A percentile compares a stretch with the other conserved stretches of the same genome.
Conservation (phyloP, 83 land plant genomes). For the Isoetes engelmannii region DNA sequence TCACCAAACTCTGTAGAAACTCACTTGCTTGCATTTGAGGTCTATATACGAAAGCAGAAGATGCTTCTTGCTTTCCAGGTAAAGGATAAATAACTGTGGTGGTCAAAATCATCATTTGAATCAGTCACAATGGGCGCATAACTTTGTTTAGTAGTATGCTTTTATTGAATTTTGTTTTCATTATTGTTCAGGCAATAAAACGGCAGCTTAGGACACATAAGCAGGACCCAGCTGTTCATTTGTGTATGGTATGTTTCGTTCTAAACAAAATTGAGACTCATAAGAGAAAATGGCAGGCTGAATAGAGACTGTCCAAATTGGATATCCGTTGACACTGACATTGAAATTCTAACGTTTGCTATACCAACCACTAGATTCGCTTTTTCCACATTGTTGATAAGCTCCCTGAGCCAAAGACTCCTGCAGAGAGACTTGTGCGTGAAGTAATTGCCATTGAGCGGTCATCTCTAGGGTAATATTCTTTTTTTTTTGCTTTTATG, state of each 20-base stretch:
- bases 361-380: conserved; percentile 40
- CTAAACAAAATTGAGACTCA: not conserved
- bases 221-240: conserved; percentile 73
- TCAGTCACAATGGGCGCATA: not conserved
- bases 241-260: conserved; percentile 58
- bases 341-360: conserved; percentile 4
- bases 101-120: not conserved
- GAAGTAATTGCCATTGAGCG: conserved; percentile 72
- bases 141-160: not conserved
- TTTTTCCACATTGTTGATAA: conserved; percentile 64
- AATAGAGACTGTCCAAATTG: not conserved
- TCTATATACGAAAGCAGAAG: conserved; percentile 80
- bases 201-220: conserved; percentile 56
- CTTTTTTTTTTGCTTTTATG: not conserved
- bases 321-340: not conserved
- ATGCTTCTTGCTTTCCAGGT: conserved; percentile 92
- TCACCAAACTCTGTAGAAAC: conserved; percentile 72
- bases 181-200: conserved; percentile 65
- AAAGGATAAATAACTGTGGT: conserved; percentile 1
- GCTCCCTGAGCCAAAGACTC: conserved; percentile 47
- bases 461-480: conserved; percentile 46
- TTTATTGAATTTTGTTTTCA: not conserved
- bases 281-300: not conserved
- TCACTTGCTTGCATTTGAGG: conserved; percentile 88
- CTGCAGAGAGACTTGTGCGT: conserved; percentile 60